A percentile compares a stretch with the other conserved stretches of the same genome.
phyloP scores from a whole-genome alignment of 1,284 basidiomycete species.

The Boletellus deceptivus region DNA sequence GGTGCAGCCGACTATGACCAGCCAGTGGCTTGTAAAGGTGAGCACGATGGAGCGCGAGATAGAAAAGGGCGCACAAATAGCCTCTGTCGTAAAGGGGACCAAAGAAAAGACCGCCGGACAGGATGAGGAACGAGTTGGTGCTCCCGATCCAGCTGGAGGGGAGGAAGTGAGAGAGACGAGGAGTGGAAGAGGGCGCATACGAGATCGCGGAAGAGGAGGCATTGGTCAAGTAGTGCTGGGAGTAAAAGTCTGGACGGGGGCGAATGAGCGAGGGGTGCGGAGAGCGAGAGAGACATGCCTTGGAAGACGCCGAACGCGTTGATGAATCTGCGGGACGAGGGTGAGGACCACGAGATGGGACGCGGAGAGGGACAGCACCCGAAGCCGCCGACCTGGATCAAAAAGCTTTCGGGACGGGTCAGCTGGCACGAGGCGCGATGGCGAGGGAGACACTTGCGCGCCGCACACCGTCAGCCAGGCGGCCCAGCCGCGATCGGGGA shows the following conservation, averaged over 20 bases:
- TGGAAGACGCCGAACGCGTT: conserved; percentile 44
- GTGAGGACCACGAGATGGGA: not conserved
- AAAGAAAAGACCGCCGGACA: conserved; percentile 36
- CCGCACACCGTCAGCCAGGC: conserved; percentile 29
- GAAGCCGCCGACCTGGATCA: conserved; percentile 36
- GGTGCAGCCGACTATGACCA: conserved; percentile 27
- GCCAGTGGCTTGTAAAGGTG: conserved; percentile 19
- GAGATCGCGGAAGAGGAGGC: conserved; percentile 37
- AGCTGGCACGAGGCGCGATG: not conserved
- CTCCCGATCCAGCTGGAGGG: conserved; percentile 49
- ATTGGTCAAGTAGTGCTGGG: conserved; percentile 34
- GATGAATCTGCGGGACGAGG: conserved; percentile 28
- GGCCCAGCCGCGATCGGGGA: conserved; percentile 28
- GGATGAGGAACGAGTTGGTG: conserved; percentile 40
- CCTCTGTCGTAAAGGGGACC: conserved; percentile 38
- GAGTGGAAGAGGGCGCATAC: conserved; percentile 14
- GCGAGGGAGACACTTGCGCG: conserved; percentile 20
- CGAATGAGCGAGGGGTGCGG: not conserved
- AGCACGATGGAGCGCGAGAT: not conserved
- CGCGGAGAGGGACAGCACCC: conserved; percentile 25
- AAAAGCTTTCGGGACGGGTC: conserved; percentile 19
- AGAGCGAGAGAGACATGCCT: conserved; percentile 23
- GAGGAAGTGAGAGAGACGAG: not conserved
- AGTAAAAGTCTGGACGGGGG: conserved; percentile 33
- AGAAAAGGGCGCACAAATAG: conserved; percentile 30